Conservation (phyloP, 2,329 filamentous ascomycete species). For the Trichophaea hybrida region DNA sequence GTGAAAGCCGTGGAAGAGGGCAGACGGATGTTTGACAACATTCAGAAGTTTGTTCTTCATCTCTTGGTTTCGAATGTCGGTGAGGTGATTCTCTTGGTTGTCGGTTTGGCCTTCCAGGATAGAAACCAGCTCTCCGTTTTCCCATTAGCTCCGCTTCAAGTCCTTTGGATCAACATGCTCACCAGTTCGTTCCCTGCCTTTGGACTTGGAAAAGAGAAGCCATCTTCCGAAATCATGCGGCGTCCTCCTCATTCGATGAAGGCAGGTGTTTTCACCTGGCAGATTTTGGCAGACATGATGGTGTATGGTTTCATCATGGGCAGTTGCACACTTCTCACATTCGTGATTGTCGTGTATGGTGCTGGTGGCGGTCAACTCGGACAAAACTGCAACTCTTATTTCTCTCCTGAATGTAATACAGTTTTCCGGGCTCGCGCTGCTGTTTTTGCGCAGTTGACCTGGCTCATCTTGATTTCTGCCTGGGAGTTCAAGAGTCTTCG, state of each 20-base stretch:
- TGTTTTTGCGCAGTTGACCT: constrained; percentile 44
- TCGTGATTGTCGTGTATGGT: constrained; percentile 41
- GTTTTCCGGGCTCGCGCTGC: constrained; percentile 44
- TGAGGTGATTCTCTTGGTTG: constrained; percentile 43
- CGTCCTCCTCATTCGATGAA: constrained; percentile 41
- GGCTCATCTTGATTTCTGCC: constrained; percentile 42
- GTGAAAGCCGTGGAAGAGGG: constrained; percentile 41
- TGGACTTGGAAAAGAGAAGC: constrained; percentile 44
- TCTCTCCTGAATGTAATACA: constrained; percentile 36
- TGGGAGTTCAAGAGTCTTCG: constrained; percentile 51
- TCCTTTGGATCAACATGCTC: constrained; percentile 51
- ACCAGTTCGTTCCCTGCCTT: constrained; percentile 49
- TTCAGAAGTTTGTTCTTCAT: constrained; percentile 44
- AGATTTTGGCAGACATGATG: constrained; percentile 42
- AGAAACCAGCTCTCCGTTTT: constrained; percentile 40
- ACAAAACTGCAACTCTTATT: constrained; percentile 39
- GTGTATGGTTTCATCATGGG: constrained; percentile 41
- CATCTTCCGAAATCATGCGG: constrained; percentile 40
- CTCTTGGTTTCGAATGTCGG: constrained; percentile 43
- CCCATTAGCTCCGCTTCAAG: constrained; percentile 44
- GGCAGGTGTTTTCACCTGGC: constrained; percentile 39
- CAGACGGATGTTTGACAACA: constrained; percentile 42
- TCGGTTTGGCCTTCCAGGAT: constrained; percentile 46
- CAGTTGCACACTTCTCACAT: constrained; percentile 37
- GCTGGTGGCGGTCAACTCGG: constrained; percentile 41